Evolutionary conservation across 306 rosid genomes (phyloP).

Genomic region (Hippophae gyantsensis): DNA sequence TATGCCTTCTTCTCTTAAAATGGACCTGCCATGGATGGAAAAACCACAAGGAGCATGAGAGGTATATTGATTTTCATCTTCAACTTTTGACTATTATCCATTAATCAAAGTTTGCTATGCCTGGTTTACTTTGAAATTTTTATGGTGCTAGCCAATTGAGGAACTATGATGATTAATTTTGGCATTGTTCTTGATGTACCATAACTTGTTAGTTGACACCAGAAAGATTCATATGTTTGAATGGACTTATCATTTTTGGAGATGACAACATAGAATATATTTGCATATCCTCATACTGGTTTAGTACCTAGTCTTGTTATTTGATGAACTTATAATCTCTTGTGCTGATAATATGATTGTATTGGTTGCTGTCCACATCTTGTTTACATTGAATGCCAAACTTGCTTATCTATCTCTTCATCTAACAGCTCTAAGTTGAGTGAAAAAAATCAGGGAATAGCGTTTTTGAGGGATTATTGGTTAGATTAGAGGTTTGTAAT

Average conservation of each 20-base stretch:
- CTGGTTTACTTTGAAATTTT: conserved; percentile 1
- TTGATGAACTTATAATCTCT: too few species aligned
- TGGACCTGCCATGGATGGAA: conserved; percentile 64
- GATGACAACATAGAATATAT: conserved; percentile 17
- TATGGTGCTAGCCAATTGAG: conserved; percentile 37
- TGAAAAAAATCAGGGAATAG: too few species aligned
- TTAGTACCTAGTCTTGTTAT: too few species aligned
- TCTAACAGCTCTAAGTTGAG: too few species aligned
- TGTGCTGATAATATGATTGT: too few species aligned
- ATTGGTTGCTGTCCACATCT: too few species aligned
- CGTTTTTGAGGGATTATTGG: too few species aligned
- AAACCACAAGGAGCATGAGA: conserved; percentile 44
- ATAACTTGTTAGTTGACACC: conserved; percentile 21
- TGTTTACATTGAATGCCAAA: too few species aligned
- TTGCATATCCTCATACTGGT: conserved; percentile 11
- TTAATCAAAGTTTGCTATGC: conserved; percentile 26
- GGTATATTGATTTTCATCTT: conserved; percentile 29
- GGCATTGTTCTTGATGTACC: conserved; percentile 26
- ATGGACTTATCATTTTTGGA: conserved; percentile 17
- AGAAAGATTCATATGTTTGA: conserved; percentile 23
- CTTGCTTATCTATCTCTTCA: too few species aligned
- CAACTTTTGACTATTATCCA: conserved; percentile 20
- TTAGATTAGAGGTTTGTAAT: too few species aligned
- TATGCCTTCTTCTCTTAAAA: conserved; percentile 45
- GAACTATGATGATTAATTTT: conserved; percentile 30